A percentile compares a stretch with the other conserved stretches of the same genome.
Conservation (phyloP, 1,139 yeast genomes). For the Zygotorulaspora mrakii region DNA sequence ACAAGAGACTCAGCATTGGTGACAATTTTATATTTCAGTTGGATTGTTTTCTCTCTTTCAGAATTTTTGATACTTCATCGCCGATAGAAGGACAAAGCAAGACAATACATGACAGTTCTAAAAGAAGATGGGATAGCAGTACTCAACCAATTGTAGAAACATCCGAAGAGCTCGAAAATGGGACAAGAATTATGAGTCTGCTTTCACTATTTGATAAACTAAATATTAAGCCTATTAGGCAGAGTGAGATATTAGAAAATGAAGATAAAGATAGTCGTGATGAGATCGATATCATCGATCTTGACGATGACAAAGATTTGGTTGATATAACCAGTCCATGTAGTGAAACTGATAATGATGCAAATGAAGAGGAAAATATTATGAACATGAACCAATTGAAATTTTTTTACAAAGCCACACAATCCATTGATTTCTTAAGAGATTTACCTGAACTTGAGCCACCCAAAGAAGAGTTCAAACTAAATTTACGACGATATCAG, state of each 20-base stretch:
- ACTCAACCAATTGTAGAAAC: slow-evolving; percentile 42
- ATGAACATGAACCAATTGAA: slow-evolving; percentile 70
- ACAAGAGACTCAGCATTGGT: slow-evolving; percentile 59
- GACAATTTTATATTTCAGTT: slow-evolving; percentile 64
- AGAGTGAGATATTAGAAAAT: slow-evolving; percentile 16
- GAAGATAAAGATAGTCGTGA: slow-evolving; percentile 26
- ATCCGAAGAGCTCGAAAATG: slow-evolving; percentile 48
- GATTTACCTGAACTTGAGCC: slow-evolving; percentile 66
- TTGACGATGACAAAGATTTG: too few species aligned
- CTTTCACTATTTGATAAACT: slow-evolving; percentile 54
- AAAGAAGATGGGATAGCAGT: slow-evolving; percentile 13
- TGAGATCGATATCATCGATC: slow-evolving; percentile 35
- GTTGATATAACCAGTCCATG: too few species aligned
- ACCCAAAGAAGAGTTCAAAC: slow-evolving; percentile 48
- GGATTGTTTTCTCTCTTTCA: slow-evolving; percentile 54
- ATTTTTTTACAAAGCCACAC: slow-evolving; percentile 66
- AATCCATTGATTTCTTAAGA: slow-evolving; percentile 45
- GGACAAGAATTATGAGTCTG: slow-evolving; percentile 57
- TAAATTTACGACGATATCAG: slow-evolving; percentile 67
- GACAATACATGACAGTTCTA: slow-evolving; percentile 4
- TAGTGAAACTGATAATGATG: slow-evolving; percentile 22
- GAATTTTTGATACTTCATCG: slow-evolving; percentile 43
- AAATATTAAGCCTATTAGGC: slow-evolving; percentile 36
- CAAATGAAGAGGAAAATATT: slow-evolving; percentile 40
- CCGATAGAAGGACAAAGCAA: slow-evolving; percentile 1